A percentile compares a stretch with the other conserved stretches of the same genome.
Evolutionary conservation across 2,329 filamentous ascomycete species (phyloP).

Genomic region (Exophiala dermatitidis): DNA sequence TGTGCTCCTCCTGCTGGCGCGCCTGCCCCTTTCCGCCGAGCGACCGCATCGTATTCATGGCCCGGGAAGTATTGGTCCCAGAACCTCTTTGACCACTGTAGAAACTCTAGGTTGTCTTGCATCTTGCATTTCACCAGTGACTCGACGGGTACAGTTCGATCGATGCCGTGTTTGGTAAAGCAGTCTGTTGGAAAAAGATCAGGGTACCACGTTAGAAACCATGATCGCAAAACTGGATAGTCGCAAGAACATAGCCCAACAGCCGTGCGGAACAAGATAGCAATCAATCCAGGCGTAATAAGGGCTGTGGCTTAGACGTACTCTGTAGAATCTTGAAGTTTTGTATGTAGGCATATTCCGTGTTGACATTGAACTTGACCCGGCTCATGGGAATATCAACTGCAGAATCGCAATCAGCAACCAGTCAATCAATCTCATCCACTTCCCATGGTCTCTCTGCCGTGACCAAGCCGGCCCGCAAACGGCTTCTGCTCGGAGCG

Average conservation of each 20-base stretch:
- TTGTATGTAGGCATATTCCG: constrained; percentile 93
- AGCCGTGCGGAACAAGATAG: no score
- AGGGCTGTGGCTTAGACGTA: constrained; percentile 42
- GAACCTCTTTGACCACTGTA: constrained; percentile 93
- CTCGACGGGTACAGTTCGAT: constrained; percentile 84
- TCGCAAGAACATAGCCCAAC: not conserved
- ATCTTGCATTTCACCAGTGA: constrained; percentile 95
- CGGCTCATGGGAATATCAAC: constrained; percentile 88
- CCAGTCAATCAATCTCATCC: not conserved
- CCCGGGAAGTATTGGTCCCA: constrained; percentile 99
- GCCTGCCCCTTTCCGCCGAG: constrained; percentile 70
- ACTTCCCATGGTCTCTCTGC: no score
- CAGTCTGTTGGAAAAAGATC: constrained; percentile 45
- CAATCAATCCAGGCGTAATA: no score
- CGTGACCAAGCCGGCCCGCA: no score
- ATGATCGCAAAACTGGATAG: not conserved
- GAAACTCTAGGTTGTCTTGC: constrained; percentile 99
- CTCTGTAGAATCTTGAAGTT: constrained; percentile 98
- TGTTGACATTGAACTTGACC: constrained; percentile 97
- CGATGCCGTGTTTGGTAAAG: constrained; percentile 79
- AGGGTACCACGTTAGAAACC: no score
- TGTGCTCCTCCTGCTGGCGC: constrained; percentile 47
- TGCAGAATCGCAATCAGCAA: constrained; percentile 28
- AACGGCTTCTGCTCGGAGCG: not conserved
- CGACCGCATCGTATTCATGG: constrained; percentile 88